A percentile compares a stretch with the other conserved stretches of the same genome.
These are phyloP conservation scores for Omphalea diandra DNA, from an alignment of 441 rosid genomes.

Conservation along the genomic window DNA sequence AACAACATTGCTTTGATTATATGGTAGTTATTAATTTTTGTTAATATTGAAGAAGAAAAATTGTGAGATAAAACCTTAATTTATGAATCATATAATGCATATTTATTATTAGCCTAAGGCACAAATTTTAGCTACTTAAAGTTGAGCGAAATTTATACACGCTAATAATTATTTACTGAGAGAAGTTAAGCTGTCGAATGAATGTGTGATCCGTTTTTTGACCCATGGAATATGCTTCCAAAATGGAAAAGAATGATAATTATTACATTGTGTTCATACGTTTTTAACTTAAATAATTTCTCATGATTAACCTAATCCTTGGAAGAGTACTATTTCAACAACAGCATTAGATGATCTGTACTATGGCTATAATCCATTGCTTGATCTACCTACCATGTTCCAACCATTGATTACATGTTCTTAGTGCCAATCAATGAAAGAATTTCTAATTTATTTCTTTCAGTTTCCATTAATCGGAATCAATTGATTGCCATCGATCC, in stretches of 20 bases:
- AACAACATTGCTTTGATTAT: too few species aligned
- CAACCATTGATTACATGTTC: slow-evolving; percentile 10
- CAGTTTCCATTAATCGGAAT: background rate
- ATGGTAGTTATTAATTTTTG: too few species aligned
- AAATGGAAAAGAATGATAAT: slow-evolving; percentile 13
- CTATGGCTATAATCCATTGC: background rate
- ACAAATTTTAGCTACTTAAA: too few species aligned
- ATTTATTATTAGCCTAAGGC: too few species aligned
- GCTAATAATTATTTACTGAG: too few species aligned
- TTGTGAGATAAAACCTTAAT: too few species aligned
- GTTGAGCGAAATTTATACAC: too few species aligned
- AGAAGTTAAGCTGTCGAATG: too few species aligned
- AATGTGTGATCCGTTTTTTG: too few species aligned
- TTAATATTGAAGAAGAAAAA: too few species aligned
- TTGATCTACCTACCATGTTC: slow-evolving; percentile 13
- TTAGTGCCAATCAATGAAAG: background rate
- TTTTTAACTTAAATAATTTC: slow-evolving; percentile 19
- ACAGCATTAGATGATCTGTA: background rate
- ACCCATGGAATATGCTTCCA: background rate
- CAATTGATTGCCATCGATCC: too few species aligned
- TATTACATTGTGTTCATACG: slow-evolving; percentile 18
- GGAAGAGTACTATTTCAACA: slow-evolving; percentile 6
- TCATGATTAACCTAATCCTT: slow-evolving; percentile 19
- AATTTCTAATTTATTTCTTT: background rate
- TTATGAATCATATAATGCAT: too few species aligned